Evolutionary conservation across 116 monocot genomes (phyloP).

Genomic region (Zostera marina): DNA sequence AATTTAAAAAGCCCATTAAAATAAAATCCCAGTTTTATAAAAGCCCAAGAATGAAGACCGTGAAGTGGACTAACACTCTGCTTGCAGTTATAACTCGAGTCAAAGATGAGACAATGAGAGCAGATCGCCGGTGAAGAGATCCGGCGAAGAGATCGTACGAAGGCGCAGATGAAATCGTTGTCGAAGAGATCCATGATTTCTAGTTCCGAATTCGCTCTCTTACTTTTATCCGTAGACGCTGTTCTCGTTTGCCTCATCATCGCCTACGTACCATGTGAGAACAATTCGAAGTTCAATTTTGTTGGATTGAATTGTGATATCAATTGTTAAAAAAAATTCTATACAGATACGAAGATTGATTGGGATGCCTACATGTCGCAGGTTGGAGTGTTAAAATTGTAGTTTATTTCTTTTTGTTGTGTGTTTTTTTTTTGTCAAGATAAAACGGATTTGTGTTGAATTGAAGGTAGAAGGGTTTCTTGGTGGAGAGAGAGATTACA

Average conservation of each 20-base stretch:
- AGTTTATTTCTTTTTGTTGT: not conserved
- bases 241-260: conserved; percentile 66
- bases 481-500: too few species aligned
- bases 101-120: not conserved
- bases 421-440: not conserved
- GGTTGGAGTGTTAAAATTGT: conserved; percentile 22
- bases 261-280: conserved; percentile 70
- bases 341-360: conserved; percentile 90
- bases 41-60: not conserved
- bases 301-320: not conserved
- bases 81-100: not conserved
- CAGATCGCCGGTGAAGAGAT: not conserved
- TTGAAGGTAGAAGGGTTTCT: conserved; percentile 77
- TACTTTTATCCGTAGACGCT: conserved; percentile 38
- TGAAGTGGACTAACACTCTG: not conserved
- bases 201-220: too few species aligned
- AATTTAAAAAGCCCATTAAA: not conserved
- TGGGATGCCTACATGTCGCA: conserved; percentile 99
- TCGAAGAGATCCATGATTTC: not conserved
- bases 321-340: conserved; percentile 7
- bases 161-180: not conserved
- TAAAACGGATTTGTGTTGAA: not conserved
- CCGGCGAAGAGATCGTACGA: not conserved
- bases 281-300: not conserved
- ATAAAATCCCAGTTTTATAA: too few species aligned